Base-by-base conservation (phyloP, 2,329 filamentous ascomycete species). In the Fusarium tjaetaba region DNA sequence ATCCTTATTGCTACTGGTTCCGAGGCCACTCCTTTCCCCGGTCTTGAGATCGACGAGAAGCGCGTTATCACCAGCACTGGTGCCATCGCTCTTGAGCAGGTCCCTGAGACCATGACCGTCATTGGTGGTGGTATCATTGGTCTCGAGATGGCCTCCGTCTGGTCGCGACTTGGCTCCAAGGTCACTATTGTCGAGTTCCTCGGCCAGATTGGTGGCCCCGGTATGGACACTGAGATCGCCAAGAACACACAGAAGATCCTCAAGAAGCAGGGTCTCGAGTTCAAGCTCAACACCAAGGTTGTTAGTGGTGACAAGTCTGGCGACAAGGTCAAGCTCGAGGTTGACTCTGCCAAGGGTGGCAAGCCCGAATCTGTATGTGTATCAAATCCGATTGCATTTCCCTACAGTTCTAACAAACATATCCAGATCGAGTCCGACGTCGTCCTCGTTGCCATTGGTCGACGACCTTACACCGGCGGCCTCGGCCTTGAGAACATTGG, bases 111-210 rank as follows among this genome's bases (percentile, higher is more conserved):
- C 86, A 93, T 99, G 93, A 88, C 97, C 74, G 96, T 99, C 79
- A 98, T 99, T 81, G 96, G 96, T 78, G 96, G 96, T 82, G 96
- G 96, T 83, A 99, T 99, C 84, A 99, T 99, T 80, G 96, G 96
- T 82, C 91, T 99, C 46, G 96, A 99, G 86, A 99, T 99, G 96
- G 94, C 87, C 74, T 98, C 96, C 60, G 96, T 99, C 61, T 99
- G 96, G 96, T 97, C 95, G 70, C 91, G 96, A 80, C 88, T 99
- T 71, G 96, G 96, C 73, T 85, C 95, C 74, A 94, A 98, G 85
- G 96, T 99, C 69, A 99, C 96, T 71, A 95, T 99, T 67, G 95
- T 99, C 65, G 96, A 99, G 86, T 99, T 96, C 86, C 88, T 99
- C 65, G 91, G 92, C 80, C 95, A 98, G 87, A 98, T 99, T 77